These are phyloP conservation scores for Epichloe brachyelytri DNA, from an alignment of 2,329 filamentous ascomycete genomes.

Conservation along the genomic window DNA sequence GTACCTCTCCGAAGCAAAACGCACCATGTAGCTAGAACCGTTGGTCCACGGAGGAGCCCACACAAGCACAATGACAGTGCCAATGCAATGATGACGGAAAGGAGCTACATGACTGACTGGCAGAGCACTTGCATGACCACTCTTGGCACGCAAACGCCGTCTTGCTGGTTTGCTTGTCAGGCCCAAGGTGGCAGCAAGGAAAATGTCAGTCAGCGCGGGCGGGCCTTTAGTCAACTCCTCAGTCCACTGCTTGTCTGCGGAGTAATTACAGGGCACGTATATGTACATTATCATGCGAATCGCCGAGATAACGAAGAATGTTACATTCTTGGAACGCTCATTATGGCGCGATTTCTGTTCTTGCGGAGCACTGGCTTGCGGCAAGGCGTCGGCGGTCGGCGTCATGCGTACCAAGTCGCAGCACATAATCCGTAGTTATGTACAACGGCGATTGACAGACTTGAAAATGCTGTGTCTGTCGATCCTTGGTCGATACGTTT, in stretches of 20 bases:
- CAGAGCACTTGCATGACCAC: background rate
- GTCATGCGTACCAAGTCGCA: background rate
- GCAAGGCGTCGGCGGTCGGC: background rate
- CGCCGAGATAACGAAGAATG: background rate
- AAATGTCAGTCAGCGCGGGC: background rate
- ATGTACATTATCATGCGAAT: background rate
- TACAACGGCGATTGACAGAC: background rate
- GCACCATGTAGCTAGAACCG: too few relatives aligned
- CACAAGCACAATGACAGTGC: too few relatives aligned
- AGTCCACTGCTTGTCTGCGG: background rate
- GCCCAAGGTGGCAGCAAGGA: too few relatives aligned
- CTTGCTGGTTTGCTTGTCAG: background rate
- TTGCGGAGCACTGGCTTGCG: background rate
- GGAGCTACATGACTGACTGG: background rate
- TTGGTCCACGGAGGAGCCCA: too few relatives aligned
- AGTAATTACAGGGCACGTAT: too few relatives aligned
- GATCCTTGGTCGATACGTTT: too few relatives aligned
- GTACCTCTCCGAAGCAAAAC: too few relatives aligned
- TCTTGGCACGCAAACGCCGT: background rate
- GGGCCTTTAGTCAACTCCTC: too few relatives aligned
- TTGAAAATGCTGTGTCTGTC: too few relatives aligned
- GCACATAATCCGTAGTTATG: background rate
- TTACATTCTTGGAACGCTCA: background rate
- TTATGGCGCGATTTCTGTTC: background rate
- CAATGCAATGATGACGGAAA: background rate